A percentile compares a stretch with the other conserved stretches of the same genome.
Conservation (phyloP, 2,329 filamentous ascomycete species). For the Venturia carpophila region DNA sequence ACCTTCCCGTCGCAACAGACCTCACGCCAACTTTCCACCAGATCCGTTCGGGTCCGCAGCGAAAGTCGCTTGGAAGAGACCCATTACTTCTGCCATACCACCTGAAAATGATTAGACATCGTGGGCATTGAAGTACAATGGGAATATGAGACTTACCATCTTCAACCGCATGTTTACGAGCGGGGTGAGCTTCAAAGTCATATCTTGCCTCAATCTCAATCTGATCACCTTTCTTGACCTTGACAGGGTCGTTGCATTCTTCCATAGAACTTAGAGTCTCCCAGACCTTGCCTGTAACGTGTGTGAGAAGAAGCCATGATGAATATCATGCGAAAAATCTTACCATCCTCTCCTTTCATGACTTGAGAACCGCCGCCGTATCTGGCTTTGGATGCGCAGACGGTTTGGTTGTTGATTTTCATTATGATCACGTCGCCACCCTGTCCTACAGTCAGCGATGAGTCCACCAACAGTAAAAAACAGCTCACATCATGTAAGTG, state of each 20-base stretch:
- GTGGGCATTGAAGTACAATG: too few species aligned
- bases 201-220: conserved; percentile 10
- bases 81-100: conserved; percentile 4
- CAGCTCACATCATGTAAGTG: conserved; percentile 5
- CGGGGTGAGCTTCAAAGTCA: conserved; percentile 11
- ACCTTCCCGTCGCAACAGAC: too few species aligned
- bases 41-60: neutral
- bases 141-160: conserved; percentile 6
- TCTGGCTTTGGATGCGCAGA: conserved; percentile 14
- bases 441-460: neutral
- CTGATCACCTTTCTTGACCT: conserved; percentile 11
- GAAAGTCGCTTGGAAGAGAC: neutral
- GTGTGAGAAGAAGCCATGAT: neutral
- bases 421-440: neutral
- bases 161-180: conserved; percentile 6
- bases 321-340: neutral
- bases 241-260: conserved; percentile 14
- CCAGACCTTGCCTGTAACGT: conserved; percentile 2
- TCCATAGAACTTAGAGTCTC: neutral
- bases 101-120: neutral
- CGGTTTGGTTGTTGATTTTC: conserved; percentile 1
- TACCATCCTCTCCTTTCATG: neutral
- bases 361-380: conserved; percentile 12
- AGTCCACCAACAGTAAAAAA: neutral
- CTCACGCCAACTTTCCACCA: neutral